phyloP scores from a whole-genome alignment of 345 rosid genomes.

The Populus ilicifolia region DNA sequence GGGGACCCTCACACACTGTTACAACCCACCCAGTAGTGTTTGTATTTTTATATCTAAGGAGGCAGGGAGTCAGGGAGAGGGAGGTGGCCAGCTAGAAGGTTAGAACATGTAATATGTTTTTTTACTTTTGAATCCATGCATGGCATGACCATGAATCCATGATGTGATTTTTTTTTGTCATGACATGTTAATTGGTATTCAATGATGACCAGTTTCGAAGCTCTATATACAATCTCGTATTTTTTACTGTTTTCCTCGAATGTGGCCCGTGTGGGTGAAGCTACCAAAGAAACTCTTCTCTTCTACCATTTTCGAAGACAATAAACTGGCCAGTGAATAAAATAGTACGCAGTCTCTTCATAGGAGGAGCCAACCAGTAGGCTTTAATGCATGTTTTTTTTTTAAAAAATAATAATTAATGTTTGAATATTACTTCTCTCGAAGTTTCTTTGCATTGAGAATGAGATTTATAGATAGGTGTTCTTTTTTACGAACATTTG shows the following conservation, averaged over 20 bases:
- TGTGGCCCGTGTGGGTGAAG: slow-evolving; percentile 10
- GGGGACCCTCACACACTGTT: slow-evolving; percentile 45
- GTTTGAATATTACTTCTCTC: no score
- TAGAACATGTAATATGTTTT: not conserved
- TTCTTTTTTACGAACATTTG: no score
- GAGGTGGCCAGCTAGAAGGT: not conserved
- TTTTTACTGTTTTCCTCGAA: slow-evolving; percentile 17
- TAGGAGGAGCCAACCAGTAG: no score
- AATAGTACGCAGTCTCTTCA: not conserved
- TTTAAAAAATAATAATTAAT: no score
- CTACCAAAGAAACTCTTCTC: slow-evolving; percentile 26
- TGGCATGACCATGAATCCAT: slow-evolving; percentile 26
- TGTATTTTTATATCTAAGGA: slow-evolving; percentile 51
- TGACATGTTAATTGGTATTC: slow-evolving; percentile 36
- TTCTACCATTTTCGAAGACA: not conserved
- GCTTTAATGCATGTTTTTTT: no score
- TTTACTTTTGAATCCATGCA: slow-evolving; percentile 29
- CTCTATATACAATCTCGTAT: not conserved
- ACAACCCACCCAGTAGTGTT: slow-evolving; percentile 40
- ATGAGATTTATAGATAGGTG: no score
- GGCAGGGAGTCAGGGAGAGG: slow-evolving; percentile 15
- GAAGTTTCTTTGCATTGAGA: no score
- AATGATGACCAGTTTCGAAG: slow-evolving; percentile 34
- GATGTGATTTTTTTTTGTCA: slow-evolving; percentile 56
- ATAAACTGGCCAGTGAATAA: not conserved